These are phyloP conservation scores for Hygrocybe coccinea DNA, from an alignment of 768 basidiomycete species.

Conservation along the genomic window DNA sequence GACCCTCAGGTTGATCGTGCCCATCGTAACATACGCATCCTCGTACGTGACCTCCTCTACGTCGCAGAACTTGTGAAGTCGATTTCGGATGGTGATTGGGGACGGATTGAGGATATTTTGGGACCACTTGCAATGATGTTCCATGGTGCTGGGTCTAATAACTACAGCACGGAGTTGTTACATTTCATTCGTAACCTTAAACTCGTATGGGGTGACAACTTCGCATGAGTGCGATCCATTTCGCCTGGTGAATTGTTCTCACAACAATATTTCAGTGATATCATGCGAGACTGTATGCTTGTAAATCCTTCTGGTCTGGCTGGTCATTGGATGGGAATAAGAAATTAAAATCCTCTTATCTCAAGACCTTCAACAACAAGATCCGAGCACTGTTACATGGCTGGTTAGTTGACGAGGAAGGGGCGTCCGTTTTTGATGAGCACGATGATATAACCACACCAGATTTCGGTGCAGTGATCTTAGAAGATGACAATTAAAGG, in stretches of 20 bases:
- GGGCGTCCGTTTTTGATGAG: background rate
- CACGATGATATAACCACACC: background rate
- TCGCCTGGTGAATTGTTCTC: background rate
- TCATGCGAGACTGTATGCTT: conserved; percentile 35
- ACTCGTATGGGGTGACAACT: conserved; percentile 29
- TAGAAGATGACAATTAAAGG: background rate
- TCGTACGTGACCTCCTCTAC: conserved; percentile 29
- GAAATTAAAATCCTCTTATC: background rate
- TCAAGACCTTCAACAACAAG: conserved; percentile 5
- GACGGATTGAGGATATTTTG: conserved; percentile 28
- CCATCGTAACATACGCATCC: conserved; percentile 21
- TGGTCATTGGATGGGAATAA: conserved; percentile 31
- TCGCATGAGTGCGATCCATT: conserved; percentile 21
- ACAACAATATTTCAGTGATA: conserved; percentile 21
- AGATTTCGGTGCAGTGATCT: background rate
- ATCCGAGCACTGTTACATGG: background rate
- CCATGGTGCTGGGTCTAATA: conserved; percentile 28
- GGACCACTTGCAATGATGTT: conserved; percentile 27
- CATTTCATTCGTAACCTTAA: conserved; percentile 27
- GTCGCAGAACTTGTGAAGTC: conserved; percentile 27
- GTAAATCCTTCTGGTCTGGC: conserved; percentile 29
- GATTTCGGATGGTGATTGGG: conserved; percentile 28
- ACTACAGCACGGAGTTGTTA: conserved; percentile 30
- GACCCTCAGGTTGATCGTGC: conserved; percentile 13
- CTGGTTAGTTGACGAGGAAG: background rate